Conservation (phyloP, 257 asterid species). For the Hygrophila difformis region DNA sequence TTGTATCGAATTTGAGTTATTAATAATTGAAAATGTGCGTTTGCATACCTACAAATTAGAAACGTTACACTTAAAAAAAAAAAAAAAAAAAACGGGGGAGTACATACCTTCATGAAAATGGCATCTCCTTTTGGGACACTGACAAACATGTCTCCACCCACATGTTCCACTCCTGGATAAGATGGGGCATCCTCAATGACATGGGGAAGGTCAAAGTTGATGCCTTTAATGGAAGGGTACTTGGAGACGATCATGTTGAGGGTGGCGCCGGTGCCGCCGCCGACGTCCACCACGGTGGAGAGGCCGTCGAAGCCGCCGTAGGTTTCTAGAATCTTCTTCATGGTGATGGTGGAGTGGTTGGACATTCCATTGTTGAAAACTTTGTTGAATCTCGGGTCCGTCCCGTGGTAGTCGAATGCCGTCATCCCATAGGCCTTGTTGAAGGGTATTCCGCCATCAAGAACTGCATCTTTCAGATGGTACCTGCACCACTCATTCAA, state of each 20-base stretch:
- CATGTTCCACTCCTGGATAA: slow-evolving; percentile 40
- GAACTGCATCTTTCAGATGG: slow-evolving; percentile 31
- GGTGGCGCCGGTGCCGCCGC: slow-evolving; percentile 39
- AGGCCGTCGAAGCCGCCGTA: slow-evolving; percentile 36
- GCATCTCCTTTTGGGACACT: slow-evolving; percentile 64
- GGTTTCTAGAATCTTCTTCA: slow-evolving; percentile 21
- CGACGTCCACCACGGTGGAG: slow-evolving; percentile 35
- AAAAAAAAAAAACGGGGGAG: no score
- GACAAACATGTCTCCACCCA: no score
- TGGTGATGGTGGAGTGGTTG: slow-evolving; percentile 18
- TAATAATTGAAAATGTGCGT: no score
- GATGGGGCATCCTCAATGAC: slow-evolving; percentile 25
- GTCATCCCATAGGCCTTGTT: slow-evolving; percentile 32
- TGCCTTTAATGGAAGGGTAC: slow-evolving; percentile 28
- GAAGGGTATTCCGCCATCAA: slow-evolving; percentile 39
- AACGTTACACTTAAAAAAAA: no score
- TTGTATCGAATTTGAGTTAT: no score
- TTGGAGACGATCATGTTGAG: slow-evolving; percentile 23
- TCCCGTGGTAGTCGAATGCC: slow-evolving; percentile 22
- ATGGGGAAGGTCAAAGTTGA: slow-evolving; percentile 39
- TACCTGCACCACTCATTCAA: no score
- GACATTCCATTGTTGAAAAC: slow-evolving; percentile 29
- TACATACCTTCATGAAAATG: slow-evolving; percentile 75
- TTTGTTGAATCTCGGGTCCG: slow-evolving; percentile 16
- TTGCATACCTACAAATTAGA: no score